These are phyloP conservation scores for Blastomyces gilchristii DNA, from an alignment of 2,329 filamentous ascomycete genomes.

Conservation along the genomic window DNA sequence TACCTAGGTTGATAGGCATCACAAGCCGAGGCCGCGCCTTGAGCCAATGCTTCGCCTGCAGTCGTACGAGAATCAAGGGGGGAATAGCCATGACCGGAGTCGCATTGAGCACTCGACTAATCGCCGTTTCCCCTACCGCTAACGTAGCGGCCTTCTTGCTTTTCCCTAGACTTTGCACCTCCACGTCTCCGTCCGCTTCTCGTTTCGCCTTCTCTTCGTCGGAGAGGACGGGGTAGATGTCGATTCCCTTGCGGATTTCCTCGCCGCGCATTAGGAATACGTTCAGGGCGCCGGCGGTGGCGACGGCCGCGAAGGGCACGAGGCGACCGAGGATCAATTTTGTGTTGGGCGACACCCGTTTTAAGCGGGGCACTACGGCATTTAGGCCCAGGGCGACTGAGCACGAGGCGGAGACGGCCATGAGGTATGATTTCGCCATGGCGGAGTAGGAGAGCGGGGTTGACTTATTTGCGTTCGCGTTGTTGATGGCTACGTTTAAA, in stretches of 20 bases:
- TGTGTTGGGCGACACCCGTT: slow-evolving; percentile 62
- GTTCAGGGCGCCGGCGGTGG: slow-evolving; percentile 81
- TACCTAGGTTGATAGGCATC: slow-evolving; percentile 69
- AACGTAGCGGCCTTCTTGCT: slow-evolving; percentile 78
- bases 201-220: slow-evolving; percentile 56
- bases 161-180: slow-evolving; percentile 67
- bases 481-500: slow-evolving; percentile 96
- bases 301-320: slow-evolving; percentile 91
- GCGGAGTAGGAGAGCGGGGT: slow-evolving; percentile 72
- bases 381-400: slow-evolving; percentile 89
- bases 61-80: slow-evolving; percentile 68
- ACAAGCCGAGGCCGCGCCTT: slow-evolving; percentile 65
- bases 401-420: slow-evolving; percentile 88
- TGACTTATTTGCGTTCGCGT: slow-evolving; percentile 95
- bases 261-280: slow-evolving; percentile 96
- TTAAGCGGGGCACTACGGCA: slow-evolving; percentile 74
- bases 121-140: slow-evolving; percentile 84
- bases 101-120: slow-evolving; percentile 84
- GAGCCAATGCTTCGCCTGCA: slow-evolving; percentile 79
- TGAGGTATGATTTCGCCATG: slow-evolving; percentile 78
- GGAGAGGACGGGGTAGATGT: slow-evolving; percentile 74
- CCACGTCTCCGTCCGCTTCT: slow-evolving; percentile 51
- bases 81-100: slow-evolving; percentile 97
- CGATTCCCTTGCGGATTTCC: slow-evolving; percentile 86
- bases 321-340: slow-evolving; percentile 70